Conservation (phyloP, 2,329 filamentous ascomycete species). For the Diaporthe caulivora region DNA sequence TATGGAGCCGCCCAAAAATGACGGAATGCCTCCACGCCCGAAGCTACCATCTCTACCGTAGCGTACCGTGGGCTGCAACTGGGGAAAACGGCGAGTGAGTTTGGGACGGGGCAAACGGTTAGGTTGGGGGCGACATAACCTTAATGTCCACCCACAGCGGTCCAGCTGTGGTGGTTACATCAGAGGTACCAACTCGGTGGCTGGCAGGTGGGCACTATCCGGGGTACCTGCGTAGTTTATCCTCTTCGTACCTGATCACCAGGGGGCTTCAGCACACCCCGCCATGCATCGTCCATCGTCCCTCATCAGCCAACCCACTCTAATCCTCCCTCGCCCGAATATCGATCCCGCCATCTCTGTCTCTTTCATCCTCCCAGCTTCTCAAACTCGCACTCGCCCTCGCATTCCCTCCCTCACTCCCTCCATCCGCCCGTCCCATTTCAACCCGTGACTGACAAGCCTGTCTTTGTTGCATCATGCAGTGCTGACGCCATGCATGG, state of each 20-base stretch:
- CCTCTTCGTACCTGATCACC: slow-evolving; percentile 1
- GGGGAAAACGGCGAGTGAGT: background rate
- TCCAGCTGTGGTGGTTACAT: background rate
- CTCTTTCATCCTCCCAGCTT: background rate
- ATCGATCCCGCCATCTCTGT: background rate
- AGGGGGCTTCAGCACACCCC: slow-evolving; percentile 14
- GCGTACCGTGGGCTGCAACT: background rate
- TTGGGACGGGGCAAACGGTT: background rate
- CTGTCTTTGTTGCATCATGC: slow-evolving; percentile 22
- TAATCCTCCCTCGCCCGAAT: background rate
- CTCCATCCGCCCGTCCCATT: background rate
- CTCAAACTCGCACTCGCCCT: background rate
- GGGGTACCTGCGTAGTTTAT: background rate
- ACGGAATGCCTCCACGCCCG: slow-evolving; percentile 24
- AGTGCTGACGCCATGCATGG: slow-evolving; percentile 13
- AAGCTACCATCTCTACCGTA: slow-evolving; percentile 10
- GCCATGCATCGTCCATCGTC: background rate
- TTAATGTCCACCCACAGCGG: background rate
- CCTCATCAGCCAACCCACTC: background rate
- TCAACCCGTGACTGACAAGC: background rate
- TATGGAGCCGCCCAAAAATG: slow-evolving; percentile 25
- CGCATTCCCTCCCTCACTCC: background rate
- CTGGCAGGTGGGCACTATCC: background rate
- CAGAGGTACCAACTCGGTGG: background rate
- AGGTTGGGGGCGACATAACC: slow-evolving; percentile 24